phyloP scores from a whole-genome alignment of 257 asterid genomes.

The Ehretia macrophylla region DNA sequence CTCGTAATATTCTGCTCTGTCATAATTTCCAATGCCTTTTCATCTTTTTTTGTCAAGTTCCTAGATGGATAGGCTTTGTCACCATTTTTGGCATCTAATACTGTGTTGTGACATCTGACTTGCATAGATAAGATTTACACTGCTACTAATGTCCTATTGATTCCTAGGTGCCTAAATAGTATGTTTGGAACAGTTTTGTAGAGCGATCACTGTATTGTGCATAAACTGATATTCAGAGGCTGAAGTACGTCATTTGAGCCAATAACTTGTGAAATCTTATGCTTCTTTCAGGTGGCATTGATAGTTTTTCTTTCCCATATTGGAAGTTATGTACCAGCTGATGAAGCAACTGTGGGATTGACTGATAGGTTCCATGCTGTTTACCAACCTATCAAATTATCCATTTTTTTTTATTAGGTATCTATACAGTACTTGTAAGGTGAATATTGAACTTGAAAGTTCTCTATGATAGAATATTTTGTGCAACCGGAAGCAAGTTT shows the following conservation, averaged over 20 bases:
- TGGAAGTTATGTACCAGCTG: slow-evolving; percentile 98
- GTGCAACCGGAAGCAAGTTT: slow-evolving; percentile 89
- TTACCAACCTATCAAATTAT: slow-evolving; percentile 14
- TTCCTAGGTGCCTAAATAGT: background rate
- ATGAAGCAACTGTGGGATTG: slow-evolving; percentile 91
- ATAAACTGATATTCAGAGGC: slow-evolving; percentile 5
- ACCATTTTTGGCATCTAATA: background rate
- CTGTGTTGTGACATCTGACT: background rate
- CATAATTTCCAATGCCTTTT: background rate
- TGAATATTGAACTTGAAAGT: background rate
- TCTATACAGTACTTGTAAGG: background rate
- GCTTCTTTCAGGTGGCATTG: slow-evolving; percentile 74
- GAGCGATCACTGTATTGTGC: background rate
- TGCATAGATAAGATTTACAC: background rate
- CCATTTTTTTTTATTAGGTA: slow-evolving; percentile 4
- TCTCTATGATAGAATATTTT: slow-evolving; percentile 62
- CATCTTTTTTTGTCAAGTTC: no score
- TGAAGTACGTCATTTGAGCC: background rate
- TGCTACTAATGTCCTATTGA: background rate
- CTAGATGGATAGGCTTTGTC: background rate
- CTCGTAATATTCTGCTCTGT: background rate
- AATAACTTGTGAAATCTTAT: slow-evolving; percentile 5
- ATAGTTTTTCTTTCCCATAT: slow-evolving; percentile 94
- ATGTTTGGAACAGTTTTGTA: background rate
- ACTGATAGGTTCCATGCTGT: slow-evolving; percentile 68